Conservation (phyloP, 208 protist genomes). For the Wallacemonas sp. region DNA sequence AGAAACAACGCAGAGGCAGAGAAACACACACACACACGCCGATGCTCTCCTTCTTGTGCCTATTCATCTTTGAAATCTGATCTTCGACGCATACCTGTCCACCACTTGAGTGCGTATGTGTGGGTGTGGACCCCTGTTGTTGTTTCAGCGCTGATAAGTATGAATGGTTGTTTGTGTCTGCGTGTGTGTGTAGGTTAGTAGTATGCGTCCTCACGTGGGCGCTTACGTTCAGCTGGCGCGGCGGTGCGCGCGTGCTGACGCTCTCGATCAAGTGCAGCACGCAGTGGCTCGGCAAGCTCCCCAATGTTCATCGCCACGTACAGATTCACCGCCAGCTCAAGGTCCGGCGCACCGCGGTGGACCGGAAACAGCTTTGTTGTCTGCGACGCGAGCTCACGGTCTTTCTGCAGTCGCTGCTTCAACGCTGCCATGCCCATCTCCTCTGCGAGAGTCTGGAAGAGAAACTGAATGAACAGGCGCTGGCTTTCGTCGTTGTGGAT, state of each 20-base stretch:
- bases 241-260: slow-evolving; percentile 17
- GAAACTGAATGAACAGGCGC: slow-evolving; percentile 77
- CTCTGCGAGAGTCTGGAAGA: slow-evolving; percentile 65
- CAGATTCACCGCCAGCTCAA: slow-evolving; percentile 67
- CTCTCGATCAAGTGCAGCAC: slow-evolving; percentile 44
- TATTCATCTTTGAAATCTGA: no score
- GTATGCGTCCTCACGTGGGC: slow-evolving; percentile 23
- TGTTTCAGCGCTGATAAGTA: no score
- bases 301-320: slow-evolving; percentile 76
- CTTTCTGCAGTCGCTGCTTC: slow-evolving; percentile 38
- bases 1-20: no score
- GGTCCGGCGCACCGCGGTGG: slow-evolving; percentile 20
- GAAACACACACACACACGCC: no score
- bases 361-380: slow-evolving; percentile 66
- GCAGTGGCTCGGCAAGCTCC: slow-evolving; percentile 46
- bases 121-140: not conserved
- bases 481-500: slow-evolving; percentile 75
- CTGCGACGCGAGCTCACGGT: slow-evolving; percentile 53
- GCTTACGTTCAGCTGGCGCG: slow-evolving; percentile 30
- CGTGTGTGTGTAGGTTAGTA: not conserved
- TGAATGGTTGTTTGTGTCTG: not conserved
- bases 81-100: no score
- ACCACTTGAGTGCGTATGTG: not conserved
- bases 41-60: no score
- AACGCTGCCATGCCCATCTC: slow-evolving; percentile 62